These are phyloP conservation scores for Paecilomyces fulvus DNA, from an alignment of 2,329 filamentous ascomycete species.

Conservation along the genomic window DNA sequence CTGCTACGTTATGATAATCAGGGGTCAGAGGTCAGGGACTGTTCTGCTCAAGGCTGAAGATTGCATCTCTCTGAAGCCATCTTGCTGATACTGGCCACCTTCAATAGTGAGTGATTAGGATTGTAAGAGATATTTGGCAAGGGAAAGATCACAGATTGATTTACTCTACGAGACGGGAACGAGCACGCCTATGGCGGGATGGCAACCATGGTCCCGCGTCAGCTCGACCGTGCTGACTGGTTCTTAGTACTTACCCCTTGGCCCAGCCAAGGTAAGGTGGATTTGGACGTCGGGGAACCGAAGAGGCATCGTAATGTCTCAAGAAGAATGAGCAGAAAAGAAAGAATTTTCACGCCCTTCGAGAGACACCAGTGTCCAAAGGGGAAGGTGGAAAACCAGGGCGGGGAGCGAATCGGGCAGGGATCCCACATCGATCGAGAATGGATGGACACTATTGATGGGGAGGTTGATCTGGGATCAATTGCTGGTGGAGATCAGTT, in stretches of 20 bases:
- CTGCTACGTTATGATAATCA: background rate
- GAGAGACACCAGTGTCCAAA: background rate
- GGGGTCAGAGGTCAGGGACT: no score
- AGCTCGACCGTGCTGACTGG: background rate
- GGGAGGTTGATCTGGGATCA: background rate
- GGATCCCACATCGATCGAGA: background rate
- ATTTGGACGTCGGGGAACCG: background rate
- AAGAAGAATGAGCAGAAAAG: background rate
- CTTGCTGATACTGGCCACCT: no score
- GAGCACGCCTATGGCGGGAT: background rate
- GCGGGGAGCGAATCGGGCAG: background rate
- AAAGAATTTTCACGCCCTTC: background rate
- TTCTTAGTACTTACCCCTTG: background rate
- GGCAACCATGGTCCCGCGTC: background rate
- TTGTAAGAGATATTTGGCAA: no score
- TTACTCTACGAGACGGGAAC: background rate
- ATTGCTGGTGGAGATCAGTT: background rate
- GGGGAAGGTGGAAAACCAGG: background rate
- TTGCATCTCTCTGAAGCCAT: no score
- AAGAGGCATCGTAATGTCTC: background rate
- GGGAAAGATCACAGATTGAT: background rate
- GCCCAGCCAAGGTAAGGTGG: background rate
- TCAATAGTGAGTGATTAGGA: no score
- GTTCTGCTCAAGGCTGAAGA: no score
- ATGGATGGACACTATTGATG: background rate